These are phyloP conservation scores for Fraxinus sp. DNA, from an alignment of 305 asterid genomes.

Conservation along the genomic window DNA sequence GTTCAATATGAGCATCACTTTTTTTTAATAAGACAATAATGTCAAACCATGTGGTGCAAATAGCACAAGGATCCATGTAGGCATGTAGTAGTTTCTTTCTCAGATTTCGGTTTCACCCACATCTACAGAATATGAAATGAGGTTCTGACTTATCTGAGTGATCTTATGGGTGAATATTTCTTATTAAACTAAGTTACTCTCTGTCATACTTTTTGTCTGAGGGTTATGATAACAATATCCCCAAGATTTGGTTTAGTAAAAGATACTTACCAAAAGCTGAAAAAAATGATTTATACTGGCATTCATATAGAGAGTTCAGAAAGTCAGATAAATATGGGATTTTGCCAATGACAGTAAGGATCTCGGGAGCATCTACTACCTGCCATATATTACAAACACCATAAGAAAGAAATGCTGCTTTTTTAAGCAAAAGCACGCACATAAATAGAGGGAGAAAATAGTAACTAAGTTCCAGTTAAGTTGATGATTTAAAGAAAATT, in stretches of 20 bases:
- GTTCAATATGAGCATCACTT: neutral
- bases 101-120: neutral
- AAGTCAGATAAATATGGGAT: constrained; percentile 69
- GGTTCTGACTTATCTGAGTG: neutral
- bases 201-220: neutral
- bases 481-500: constrained; percentile 17
- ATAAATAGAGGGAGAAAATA: neutral
- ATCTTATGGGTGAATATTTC: neutral
- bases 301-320: constrained; percentile 71
- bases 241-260: neutral
- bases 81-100: neutral
- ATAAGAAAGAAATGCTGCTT: constrained; percentile 1
- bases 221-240: neutral
- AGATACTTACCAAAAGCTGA: constrained; percentile 71
- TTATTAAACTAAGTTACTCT: neutral
- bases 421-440: neutral
- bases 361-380: constrained; percentile 98
- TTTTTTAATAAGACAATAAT: neutral
- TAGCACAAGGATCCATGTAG: neutral
- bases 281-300: constrained; percentile 79
- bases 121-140: neutral
- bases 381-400: constrained; percentile 37
- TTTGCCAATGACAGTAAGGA: constrained; percentile 80
- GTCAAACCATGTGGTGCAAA: neutral
- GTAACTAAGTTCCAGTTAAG: neutral